These are phyloP conservation scores for Cutaneotrichosporon spelunceum DNA, from an alignment of 1,284 basidiomycete species.

Conservation along the genomic window DNA sequence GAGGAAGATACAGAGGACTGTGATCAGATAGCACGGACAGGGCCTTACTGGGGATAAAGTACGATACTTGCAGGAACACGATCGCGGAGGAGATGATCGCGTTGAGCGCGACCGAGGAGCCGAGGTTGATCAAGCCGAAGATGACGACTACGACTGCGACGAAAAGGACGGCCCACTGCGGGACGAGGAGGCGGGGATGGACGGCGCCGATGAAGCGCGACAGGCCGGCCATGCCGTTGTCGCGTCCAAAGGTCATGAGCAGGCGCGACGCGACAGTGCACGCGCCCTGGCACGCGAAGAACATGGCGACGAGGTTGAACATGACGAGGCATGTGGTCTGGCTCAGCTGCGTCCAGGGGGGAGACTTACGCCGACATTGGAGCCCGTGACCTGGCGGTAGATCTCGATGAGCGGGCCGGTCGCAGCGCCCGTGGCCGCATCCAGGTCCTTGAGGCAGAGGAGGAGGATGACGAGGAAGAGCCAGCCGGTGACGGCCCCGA, in stretches of 20 bases:
- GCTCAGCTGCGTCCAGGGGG: not conserved
- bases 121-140: slow-evolving; percentile 44
- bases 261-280: slow-evolving; percentile 64
- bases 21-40: not conserved
- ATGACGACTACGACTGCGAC: slow-evolving; percentile 59
- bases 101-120: slow-evolving; percentile 34
- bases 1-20: slow-evolving; percentile 46
- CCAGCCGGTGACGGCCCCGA: slow-evolving; percentile 59
- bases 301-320: slow-evolving; percentile 51
- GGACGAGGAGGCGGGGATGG: slow-evolving; percentile 35
- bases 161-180: slow-evolving; percentile 53
- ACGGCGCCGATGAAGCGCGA: slow-evolving; percentile 56
- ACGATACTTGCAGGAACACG: slow-evolving; percentile 32
- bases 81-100: slow-evolving; percentile 39
- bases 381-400: slow-evolving; percentile 63
- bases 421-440: slow-evolving; percentile 57
- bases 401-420: slow-evolving; percentile 64
- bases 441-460: slow-evolving; percentile 62
- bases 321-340: slow-evolving; percentile 46
- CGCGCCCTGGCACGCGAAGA: slow-evolving; percentile 50
- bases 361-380: slow-evolving; percentile 53
- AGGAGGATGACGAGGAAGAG: slow-evolving; percentile 63
- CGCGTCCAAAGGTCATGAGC: slow-evolving; percentile 66
- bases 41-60: slow-evolving; percentile 44
- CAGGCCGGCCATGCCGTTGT: slow-evolving; percentile 61